A percentile compares a stretch with the other conserved stretches of the same genome.
phyloP scores from a whole-genome alignment of 2,329 filamentous ascomycete species.

The Botryotinia narcissicola region DNA sequence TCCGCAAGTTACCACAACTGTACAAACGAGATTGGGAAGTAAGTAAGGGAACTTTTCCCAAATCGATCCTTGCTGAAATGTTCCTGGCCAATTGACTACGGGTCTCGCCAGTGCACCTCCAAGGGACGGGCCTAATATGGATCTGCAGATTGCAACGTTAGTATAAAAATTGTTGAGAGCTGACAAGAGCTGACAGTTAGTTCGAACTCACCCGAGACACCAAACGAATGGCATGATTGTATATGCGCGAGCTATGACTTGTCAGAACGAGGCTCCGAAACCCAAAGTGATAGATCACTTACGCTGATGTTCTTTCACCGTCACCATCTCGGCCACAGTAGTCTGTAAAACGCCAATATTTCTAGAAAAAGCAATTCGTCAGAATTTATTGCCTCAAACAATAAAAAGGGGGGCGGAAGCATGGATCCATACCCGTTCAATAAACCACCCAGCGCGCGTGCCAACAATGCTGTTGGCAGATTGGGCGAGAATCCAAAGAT shows the following conservation, averaged over 20 bases:
- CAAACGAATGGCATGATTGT: slow-evolving; percentile 98
- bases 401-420: slow-evolving; percentile 6
- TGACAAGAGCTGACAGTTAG: slow-evolving; percentile 18
- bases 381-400: slow-evolving; percentile 19
- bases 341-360: slow-evolving; percentile 96
- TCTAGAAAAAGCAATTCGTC: slow-evolving; percentile 43
- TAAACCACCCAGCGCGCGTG: slow-evolving; percentile 83
- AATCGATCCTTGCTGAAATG: slow-evolving; percentile 71
- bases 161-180: slow-evolving; percentile 12
- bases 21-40: slow-evolving; percentile 87
- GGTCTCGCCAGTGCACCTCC: slow-evolving; percentile 88
- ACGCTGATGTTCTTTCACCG: slow-evolving; percentile 90
- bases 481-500: slow-evolving; percentile 87
- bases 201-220: slow-evolving; percentile 74
- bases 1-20: slow-evolving; percentile 71
- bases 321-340: slow-evolving; percentile 90
- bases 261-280: slow-evolving; percentile 39
- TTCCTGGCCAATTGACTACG: slow-evolving; percentile 72
- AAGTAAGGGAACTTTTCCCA: slow-evolving; percentile 89
- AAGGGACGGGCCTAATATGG: slow-evolving; percentile 87
- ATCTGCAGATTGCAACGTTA: slow-evolving; percentile 48
- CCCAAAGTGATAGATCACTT: slow-evolving; percentile 41
- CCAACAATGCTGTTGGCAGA: slow-evolving; percentile 78
- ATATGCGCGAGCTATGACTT: slow-evolving; percentile 73
- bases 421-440: slow-evolving; percentile 73